Conservation (phyloP, 2,329 filamentous ascomycete genomes). For the Cladosporium sp. region DNA sequence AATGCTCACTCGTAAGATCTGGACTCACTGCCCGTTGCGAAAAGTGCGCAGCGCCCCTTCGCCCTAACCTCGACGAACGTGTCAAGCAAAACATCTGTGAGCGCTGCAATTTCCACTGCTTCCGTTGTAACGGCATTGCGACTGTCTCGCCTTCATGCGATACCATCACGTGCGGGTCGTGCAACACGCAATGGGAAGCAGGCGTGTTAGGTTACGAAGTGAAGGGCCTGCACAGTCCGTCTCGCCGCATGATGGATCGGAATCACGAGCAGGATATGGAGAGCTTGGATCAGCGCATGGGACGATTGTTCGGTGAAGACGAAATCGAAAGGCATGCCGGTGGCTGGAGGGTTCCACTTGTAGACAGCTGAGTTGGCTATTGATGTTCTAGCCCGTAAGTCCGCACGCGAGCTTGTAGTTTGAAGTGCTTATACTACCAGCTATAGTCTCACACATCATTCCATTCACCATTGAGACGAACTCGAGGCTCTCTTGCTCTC, state of each 20-base stretch:
- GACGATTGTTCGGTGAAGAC: conserved; percentile 4
- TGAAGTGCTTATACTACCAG: too few species aligned
- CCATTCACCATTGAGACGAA: too few species aligned
- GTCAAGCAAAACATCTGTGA: conserved; percentile 31
- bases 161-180: conserved; percentile 29
- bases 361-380: background rate
- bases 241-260: background rate
- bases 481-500: too few species aligned
- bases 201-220: conserved; percentile 38
- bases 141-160: conserved; percentile 18
- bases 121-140: conserved; percentile 33
- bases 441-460: too few species aligned
- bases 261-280: background rate
- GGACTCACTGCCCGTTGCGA: conserved; percentile 13
- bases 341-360: background rate
- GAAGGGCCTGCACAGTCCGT: background rate
- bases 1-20: conserved; percentile 7
- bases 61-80: conserved; percentile 12
- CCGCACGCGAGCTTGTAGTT: background rate
- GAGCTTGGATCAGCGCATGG: conserved; percentile 5
- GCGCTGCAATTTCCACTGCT: conserved; percentile 39
- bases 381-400: background rate
- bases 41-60: conserved; percentile 18
- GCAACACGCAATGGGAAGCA: conserved; percentile 33
- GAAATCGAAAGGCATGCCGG: conserved; percentile 4